These are phyloP conservation scores for Heterobasidion annosum DNA, from an alignment of 1,284 basidiomycete species.

Conservation along the genomic window DNA sequence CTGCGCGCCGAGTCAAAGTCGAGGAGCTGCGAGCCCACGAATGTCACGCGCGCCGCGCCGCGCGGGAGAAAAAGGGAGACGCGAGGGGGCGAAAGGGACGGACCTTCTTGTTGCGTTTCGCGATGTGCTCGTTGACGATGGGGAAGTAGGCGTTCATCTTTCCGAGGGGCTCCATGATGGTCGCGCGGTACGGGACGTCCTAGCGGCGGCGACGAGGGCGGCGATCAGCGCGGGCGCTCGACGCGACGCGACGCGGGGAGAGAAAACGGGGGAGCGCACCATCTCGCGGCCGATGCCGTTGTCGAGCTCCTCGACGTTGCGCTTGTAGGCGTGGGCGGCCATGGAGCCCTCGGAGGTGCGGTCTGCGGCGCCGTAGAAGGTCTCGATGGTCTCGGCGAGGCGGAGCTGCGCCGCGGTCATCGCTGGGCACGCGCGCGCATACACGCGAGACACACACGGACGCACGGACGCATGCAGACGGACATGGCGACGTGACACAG, in stretches of 20 bases:
- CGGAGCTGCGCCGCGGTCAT: constrained; percentile 92
- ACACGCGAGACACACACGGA: background rate
- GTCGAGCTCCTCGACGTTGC: constrained; percentile 92
- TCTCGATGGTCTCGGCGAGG: constrained; percentile 89
- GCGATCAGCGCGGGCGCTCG: background rate
- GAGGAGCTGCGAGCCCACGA: constrained; percentile 51
- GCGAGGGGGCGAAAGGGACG: constrained; percentile 6
- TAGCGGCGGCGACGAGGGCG: background rate
- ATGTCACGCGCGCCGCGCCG: background rate
- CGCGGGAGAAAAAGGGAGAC: background rate
- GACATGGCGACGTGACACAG: no score
- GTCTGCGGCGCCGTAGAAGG: constrained; percentile 88
- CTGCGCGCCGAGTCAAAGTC: constrained; percentile 94
- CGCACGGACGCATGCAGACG: no score
- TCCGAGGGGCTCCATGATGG: constrained; percentile 91
- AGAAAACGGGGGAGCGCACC: constrained; percentile 32
- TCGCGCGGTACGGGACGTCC: constrained; percentile 92
- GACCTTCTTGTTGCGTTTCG: constrained; percentile 96
- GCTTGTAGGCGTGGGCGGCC: constrained; percentile 94
- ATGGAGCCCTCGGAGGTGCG: constrained; percentile 87
- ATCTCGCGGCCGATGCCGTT: constrained; percentile 79
- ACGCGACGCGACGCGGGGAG: no score
- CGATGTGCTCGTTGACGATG: constrained; percentile 87
- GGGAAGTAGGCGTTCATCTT: constrained; percentile 97
- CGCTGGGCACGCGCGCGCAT: constrained; percentile 31